Evolutionary conservation across 176 grass and related monocot species (phyloP).

Genomic region (Hordeum vulgare): MorexV3_pseudomolecules_assembly NC_058520.1:3143106-3143605

Average conservation of each 20-base stretch:
- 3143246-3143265: not conserved
- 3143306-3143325: slow-evolving; percentile 1
- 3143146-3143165: not conserved
- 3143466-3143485: slow-evolving; percentile 12
- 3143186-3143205: not conserved
- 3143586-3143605: slow-evolving; percentile 7
- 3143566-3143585: not conserved
- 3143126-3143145: not conserved
- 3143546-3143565: not conserved
- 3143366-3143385: slow-evolving; percentile 41
- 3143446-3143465: slow-evolving; percentile 59
- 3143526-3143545: slow-evolving; percentile 10
- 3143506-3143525: slow-evolving; percentile 19
- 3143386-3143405: slow-evolving; percentile 56
- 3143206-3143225: not conserved
- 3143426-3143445: slow-evolving; percentile 57
- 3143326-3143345: slow-evolving; percentile 21
- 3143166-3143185: not conserved
- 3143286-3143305: slow-evolving; percentile 3
- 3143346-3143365: slow-evolving; percentile 43
- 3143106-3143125: not conserved
- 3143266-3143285: not conserved
- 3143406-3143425: slow-evolving; percentile 27
- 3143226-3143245: not conserved
- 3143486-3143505: slow-evolving; percentile 30